phyloP scores from a whole-genome alignment of 495 filamentous ascomycete genomes.

The Cercophora samala region DNA sequence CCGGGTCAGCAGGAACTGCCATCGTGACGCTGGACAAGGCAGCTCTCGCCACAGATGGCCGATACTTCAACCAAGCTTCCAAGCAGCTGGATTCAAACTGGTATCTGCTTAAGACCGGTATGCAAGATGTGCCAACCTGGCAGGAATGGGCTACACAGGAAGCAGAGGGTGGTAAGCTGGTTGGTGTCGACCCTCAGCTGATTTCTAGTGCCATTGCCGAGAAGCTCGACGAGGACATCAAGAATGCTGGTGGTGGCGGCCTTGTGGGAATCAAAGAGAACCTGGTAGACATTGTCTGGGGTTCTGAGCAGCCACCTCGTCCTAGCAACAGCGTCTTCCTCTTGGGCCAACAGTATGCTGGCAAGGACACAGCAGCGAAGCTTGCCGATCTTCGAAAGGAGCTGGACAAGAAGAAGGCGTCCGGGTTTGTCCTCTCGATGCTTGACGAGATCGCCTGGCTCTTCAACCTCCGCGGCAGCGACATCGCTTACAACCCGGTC shows the following conservation, averaged over 20 bases:
- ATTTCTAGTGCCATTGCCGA: constrained; percentile 82
- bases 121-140: constrained; percentile 94
- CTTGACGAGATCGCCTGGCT: constrained; percentile 98
- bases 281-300: constrained; percentile 87
- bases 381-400: constrained; percentile 85
- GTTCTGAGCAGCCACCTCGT: constrained; percentile 62
- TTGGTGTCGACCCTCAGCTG: constrained; percentile 88
- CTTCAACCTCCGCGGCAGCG: constrained; percentile 91
- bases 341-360: constrained; percentile 68
- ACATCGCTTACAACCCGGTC: constrained; percentile 98
- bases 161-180: constrained; percentile 75
- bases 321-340: constrained; percentile 74
- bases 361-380: constrained; percentile 81
- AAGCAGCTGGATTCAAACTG: constrained; percentile 93
- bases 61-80: constrained; percentile 96
- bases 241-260: constrained; percentile 77
- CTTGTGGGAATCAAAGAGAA: constrained; percentile 73
- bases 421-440: constrained; percentile 89
- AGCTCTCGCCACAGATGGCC: constrained; percentile 88
- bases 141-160: constrained; percentile 94
- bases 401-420: constrained; percentile 83
- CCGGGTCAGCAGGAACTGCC: constrained; percentile 90
- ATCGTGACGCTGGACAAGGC: constrained; percentile 85
- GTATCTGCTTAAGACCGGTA: constrained; percentile 85
- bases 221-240: constrained; percentile 81